Conservation (phyloP, 1,139 yeast species). For the Meyerozyma smithsonii region DNA sequence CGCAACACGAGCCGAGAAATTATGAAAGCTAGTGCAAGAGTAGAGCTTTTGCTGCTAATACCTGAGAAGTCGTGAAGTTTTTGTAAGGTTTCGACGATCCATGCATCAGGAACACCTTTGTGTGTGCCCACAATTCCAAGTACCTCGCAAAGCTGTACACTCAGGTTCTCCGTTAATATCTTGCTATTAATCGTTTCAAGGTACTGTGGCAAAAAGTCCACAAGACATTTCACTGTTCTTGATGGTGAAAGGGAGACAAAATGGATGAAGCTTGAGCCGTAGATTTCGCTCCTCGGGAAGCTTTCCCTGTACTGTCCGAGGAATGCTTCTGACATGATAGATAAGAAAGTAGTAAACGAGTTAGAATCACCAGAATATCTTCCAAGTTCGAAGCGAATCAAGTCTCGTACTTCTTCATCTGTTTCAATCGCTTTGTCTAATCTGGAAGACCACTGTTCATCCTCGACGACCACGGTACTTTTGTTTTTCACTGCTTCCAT, state of each 20-base stretch:
- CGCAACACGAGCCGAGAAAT: slow-evolving; percentile 48
- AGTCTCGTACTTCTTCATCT: slow-evolving; percentile 48
- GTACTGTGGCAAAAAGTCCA: slow-evolving; percentile 14
- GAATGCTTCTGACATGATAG: slow-evolving; percentile 25
- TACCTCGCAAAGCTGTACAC: slow-evolving; percentile 38
- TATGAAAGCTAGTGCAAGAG: slow-evolving; percentile 43
- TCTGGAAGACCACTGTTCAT: slow-evolving; percentile 72
- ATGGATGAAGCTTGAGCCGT: slow-evolving; percentile 26
- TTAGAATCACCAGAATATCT: slow-evolving; percentile 11
- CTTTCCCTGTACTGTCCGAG: slow-evolving; percentile 19
- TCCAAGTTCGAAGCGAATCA: slow-evolving; percentile 26
- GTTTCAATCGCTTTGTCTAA: slow-evolving; percentile 67
- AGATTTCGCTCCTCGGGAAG: slow-evolving; percentile 6
- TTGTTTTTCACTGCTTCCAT: slow-evolving; percentile 55
- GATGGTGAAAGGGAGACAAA: slow-evolving; percentile 35
- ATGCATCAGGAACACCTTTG: slow-evolving; percentile 16
- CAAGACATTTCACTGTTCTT: slow-evolving; percentile 20
- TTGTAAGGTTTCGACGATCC: slow-evolving; percentile 9
- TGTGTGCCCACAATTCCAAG: slow-evolving; percentile 57
- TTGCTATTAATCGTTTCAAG: slow-evolving; percentile 21
- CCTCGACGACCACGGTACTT: slow-evolving; percentile 56
- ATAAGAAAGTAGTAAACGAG: slow-evolving; percentile 15
- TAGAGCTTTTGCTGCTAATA: slow-evolving; percentile 13
- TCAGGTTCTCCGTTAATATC: slow-evolving; percentile 29
- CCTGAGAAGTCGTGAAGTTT: slow-evolving; percentile 1